A percentile compares a stretch with the other conserved stretches of the same genome.
Evolutionary conservation across 768 basidiomycete species (phyloP).

Genomic region (Boletus patriciae): DNA sequence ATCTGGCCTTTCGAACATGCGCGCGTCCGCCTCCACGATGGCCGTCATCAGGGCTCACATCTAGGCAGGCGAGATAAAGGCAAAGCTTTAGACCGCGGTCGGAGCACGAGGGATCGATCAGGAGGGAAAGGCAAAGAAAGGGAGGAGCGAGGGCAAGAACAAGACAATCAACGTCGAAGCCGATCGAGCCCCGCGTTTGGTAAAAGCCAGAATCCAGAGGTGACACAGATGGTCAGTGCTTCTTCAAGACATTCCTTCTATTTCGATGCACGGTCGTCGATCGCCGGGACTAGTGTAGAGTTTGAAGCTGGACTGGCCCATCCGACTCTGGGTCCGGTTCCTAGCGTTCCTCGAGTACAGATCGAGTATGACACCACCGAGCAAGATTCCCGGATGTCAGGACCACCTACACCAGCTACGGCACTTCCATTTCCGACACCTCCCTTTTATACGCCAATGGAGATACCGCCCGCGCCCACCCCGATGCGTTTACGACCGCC

Average conservation of each 20-base stretch:
- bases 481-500: slow-evolving; percentile 16
- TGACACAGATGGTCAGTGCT: background rate
- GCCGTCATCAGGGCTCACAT: slow-evolving; percentile 37
- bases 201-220: background rate
- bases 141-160: slow-evolving; percentile 1
- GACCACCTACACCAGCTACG: slow-evolving; percentile 23
- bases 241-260: slow-evolving; percentile 10
- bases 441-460: slow-evolving; percentile 32
- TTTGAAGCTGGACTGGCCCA: background rate
- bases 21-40: slow-evolving; percentile 66
- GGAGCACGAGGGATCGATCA: slow-evolving; percentile 10
- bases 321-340: background rate
- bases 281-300: background rate
- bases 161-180: slow-evolving; percentile 18
- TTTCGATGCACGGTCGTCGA: slow-evolving; percentile 7
- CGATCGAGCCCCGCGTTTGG: slow-evolving; percentile 21
- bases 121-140: slow-evolving; percentile 3
- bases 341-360: slow-evolving; percentile 19
- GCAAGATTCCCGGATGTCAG: slow-evolving; percentile 22
- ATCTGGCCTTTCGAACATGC: slow-evolving; percentile 99
- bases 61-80: slow-evolving; percentile 22
- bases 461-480: slow-evolving; percentile 10
- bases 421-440: slow-evolving; percentile 21
- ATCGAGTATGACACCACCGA: slow-evolving; percentile 25
- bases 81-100: slow-evolving; percentile 19